Percentiles rank a stretch among this genome's conserved stretches.
Conservation (phyloP, 371 early-diverging fungal genomes). For the Batrachochytrium dendrobatidis region DNA sequence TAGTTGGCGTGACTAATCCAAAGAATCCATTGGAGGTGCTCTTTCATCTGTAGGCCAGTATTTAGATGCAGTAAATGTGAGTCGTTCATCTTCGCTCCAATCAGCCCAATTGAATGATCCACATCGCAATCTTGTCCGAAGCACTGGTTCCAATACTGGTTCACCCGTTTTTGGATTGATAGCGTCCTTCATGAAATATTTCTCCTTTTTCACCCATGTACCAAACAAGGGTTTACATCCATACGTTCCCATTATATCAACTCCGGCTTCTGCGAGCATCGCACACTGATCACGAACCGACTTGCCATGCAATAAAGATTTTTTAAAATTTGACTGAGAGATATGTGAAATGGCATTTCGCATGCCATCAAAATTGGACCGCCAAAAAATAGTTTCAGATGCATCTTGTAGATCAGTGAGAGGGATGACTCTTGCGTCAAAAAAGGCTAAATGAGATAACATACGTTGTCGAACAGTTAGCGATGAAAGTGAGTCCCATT, state of each 20-base stretch:
- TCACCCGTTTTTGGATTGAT: conserved; percentile 20
- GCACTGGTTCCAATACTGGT: conserved; percentile 11
- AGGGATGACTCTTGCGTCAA: conserved; percentile 35
- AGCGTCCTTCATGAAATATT: conserved; percentile 16
- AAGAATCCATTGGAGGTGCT: conserved; percentile 23
- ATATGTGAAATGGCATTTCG: conserved; percentile 32
- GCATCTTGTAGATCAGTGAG: conserved; percentile 11
- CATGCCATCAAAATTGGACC: conserved; percentile 41
- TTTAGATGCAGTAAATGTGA: conserved; percentile 20
- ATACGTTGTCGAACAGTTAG: conserved; percentile 15
- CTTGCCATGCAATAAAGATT: conserved; percentile 24
- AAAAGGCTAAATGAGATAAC: conserved; percentile 24
- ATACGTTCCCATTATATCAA: conserved; percentile 7
- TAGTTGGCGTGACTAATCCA: no score
- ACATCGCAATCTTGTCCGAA: conserved; percentile 19
- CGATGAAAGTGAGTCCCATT: not conserved
- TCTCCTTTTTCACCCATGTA: conserved; percentile 39
- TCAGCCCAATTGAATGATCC: conserved; percentile 42
- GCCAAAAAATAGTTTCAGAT: conserved; percentile 35
- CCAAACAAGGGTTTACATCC: conserved; percentile 26
- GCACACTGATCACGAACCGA: conserved; percentile 14
- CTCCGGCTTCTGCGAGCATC: conserved; percentile 17
- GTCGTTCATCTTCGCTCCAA: conserved; percentile 24
- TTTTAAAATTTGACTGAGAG: conserved; percentile 21
- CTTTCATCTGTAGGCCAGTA: conserved; percentile 22